Base-by-base conservation (phyloP, 1,284 basidiomycete species). In the Termitomyces sp. region DNA sequence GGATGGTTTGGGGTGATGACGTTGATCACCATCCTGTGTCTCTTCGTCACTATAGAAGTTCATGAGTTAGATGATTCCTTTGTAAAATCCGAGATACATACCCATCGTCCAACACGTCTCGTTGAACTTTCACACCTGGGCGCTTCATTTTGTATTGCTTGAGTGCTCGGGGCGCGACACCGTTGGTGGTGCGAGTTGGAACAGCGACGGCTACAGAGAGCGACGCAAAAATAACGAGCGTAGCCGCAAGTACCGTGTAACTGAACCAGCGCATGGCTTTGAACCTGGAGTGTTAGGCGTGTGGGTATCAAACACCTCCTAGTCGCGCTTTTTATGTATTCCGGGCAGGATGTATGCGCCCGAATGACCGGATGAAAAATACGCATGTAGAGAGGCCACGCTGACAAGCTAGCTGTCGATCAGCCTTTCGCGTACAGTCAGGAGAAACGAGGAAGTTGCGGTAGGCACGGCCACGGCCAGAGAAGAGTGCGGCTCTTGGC, bases 101-200 rank as follows among this genome's bases (percentile, higher is more conserved):
- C 53, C 13, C 18, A 8, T 46, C 19, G 34, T 41, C 31, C 8
- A 37, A 14, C 18, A 35, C 35, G 26, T 54, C 48, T 51, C 50
- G 14, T 35, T 48, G 14, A 8, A 33, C 35, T 8, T 16, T n/a
- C 1, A 24, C 40, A 1, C 41, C 47, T 38, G 37, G 46, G 31
- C 57, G 56, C 40, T 26, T 57, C 55, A 59, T 57, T 39, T 53
- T 57, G 39, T 57, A 59, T 30, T 57, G 57, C 35, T 59, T 59
- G 37, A 59, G 49, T 6, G 50, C 39, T 24, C 52, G 54, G 19
- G 39, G 55, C 10, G 16, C 11, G 18, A 39, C 38, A 24, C 28
- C 37, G n/a, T 37, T 41, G 19, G 47, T 30, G n/a, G 46, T 52
- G 16, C 41, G 50, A 5, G 52, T 52, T 33, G 53, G 49, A 16